A percentile compares a stretch with the other conserved stretches of the same genome.
phyloP scores from a whole-genome alignment of 306 rosid genomes.

The Rosa multiflora region DNA sequence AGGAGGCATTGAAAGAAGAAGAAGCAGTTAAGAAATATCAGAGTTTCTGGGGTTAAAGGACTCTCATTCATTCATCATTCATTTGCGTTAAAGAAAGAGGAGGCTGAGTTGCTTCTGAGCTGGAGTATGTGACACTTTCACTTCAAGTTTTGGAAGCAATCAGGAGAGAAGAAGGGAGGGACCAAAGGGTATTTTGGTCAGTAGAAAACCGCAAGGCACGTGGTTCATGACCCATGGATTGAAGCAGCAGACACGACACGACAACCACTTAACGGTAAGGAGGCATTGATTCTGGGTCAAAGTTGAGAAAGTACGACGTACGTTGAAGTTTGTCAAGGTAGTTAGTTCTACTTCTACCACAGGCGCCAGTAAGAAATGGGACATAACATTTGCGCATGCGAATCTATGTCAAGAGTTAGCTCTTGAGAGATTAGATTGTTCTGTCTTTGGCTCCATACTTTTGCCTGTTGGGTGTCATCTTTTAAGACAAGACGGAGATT shows the following conservation, averaged over 20 bases:
- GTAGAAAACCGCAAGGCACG: slow-evolving; percentile 9
- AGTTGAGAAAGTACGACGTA: slow-evolving; percentile 1
- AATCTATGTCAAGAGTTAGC: background rate
- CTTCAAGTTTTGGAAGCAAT: slow-evolving; percentile 13
- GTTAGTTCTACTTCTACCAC: background rate
- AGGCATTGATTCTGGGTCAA: slow-evolving; percentile 11
- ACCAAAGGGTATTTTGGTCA: slow-evolving; percentile 37
- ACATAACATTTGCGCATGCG: background rate
- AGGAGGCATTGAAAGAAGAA: background rate
- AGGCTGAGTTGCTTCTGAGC: slow-evolving; percentile 26
- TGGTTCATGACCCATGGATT: slow-evolving; percentile 29
- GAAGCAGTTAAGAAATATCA: slow-evolving; percentile 15
- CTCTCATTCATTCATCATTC: background rate
- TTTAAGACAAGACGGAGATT: background rate
- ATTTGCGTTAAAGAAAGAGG: background rate
- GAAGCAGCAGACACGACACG: slow-evolving; percentile 35
- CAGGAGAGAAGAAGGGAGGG: background rate
- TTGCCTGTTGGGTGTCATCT: background rate
- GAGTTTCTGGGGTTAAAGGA: slow-evolving; percentile 20
- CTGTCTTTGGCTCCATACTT: background rate
- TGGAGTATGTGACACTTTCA: slow-evolving; percentile 32
- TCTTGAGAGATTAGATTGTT: too few relatives aligned
- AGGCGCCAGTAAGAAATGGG: too few relatives aligned
- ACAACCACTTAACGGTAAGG: slow-evolving; percentile 5
- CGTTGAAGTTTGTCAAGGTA: background rate